Conservation (phyloP, 2,329 filamentous ascomycete species). For the Aureobasidium sp. region DNA sequence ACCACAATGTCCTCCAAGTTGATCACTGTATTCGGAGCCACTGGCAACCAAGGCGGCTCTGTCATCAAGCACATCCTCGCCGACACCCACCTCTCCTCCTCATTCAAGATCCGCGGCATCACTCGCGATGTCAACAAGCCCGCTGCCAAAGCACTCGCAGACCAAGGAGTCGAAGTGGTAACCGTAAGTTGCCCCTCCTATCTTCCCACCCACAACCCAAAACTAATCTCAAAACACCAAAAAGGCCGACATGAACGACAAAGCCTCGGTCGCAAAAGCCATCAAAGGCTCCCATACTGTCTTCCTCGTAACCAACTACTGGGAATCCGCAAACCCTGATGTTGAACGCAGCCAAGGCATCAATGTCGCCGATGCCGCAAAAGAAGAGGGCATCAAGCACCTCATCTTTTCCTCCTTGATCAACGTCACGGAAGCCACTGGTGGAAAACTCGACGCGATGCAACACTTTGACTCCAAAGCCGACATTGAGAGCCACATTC, state of each 20-base stretch:
- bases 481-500: slow-evolving; percentile 28
- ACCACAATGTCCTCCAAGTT: not conserved
- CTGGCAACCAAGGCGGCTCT: slow-evolving; percentile 54
- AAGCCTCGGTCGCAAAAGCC: slow-evolving; percentile 38
- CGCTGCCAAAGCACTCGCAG: slow-evolving; percentile 39
- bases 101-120: slow-evolving; percentile 49
- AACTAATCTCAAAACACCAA: not conserved
- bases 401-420: slow-evolving; percentile 34
- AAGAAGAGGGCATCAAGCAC: slow-evolving; percentile 29
- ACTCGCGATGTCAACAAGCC: slow-evolving; percentile 44
- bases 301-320: slow-evolving; percentile 48
- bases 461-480: slow-evolving; percentile 36
- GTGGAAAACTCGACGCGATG: slow-evolving; percentile 27
- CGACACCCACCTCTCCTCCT: slow-evolving; percentile 38
- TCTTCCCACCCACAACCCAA: not conserved
- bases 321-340: slow-evolving; percentile 33
- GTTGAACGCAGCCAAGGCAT: slow-evolving; percentile 29
- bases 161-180: slow-evolving; percentile 46
- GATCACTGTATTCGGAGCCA: slow-evolving; percentile 51
- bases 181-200: not conserved
- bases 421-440: slow-evolving; percentile 25
- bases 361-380: slow-evolving; percentile 28
- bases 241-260: slow-evolving; percentile 46
- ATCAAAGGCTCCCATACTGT: slow-evolving; percentile 44
- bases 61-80: slow-evolving; percentile 42